Percentiles rank a stretch among this genome's conserved stretches.
Evolutionary conservation across 2,329 filamentous ascomycete genomes (phyloP).

Genomic region (Hypomyces rosellus): DNA sequence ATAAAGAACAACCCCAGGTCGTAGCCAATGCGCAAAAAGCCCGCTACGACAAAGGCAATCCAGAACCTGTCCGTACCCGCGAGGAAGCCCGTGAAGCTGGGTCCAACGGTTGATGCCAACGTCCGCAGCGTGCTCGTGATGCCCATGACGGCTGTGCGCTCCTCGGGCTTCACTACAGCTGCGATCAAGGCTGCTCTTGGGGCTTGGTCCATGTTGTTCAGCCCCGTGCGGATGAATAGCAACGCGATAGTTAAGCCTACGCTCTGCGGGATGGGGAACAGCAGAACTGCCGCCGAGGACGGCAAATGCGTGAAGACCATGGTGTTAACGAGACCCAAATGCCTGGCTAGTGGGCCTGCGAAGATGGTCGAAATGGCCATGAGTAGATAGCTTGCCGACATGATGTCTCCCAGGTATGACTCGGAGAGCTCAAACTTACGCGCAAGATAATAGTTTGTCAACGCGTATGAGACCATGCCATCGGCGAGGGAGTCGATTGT

Average conservation of each 20-base stretch:
- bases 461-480: conserved; percentile 54
- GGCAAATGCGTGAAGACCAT: conserved; percentile 60
- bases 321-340: conserved; percentile 57
- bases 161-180: conserved; percentile 56
- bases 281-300: conserved; percentile 52
- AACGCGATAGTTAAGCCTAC: conserved; percentile 48
- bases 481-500: conserved; percentile 59
- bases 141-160: conserved; percentile 65
- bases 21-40: conserved; percentile 47
- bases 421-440: conserved; percentile 49
- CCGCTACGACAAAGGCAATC: conserved; percentile 56
- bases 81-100: conserved; percentile 49
- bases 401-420: conserved; percentile 53
- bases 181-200: conserved; percentile 61
- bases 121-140: conserved; percentile 58
- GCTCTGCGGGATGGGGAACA: conserved; percentile 50
- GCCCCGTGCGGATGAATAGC: conserved; percentile 51
- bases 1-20: conserved; percentile 53
- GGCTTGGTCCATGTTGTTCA: conserved; percentile 66
- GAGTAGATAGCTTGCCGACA: conserved; percentile 48
- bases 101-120: conserved; percentile 48
- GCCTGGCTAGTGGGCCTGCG: conserved; percentile 50
- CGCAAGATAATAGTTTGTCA: conserved; percentile 55
- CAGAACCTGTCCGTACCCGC: conserved; percentile 49
- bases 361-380: conserved; percentile 49